Conservation (phyloP, 768 basidiomycete species). For the Mycena albidolilacea region DNA sequence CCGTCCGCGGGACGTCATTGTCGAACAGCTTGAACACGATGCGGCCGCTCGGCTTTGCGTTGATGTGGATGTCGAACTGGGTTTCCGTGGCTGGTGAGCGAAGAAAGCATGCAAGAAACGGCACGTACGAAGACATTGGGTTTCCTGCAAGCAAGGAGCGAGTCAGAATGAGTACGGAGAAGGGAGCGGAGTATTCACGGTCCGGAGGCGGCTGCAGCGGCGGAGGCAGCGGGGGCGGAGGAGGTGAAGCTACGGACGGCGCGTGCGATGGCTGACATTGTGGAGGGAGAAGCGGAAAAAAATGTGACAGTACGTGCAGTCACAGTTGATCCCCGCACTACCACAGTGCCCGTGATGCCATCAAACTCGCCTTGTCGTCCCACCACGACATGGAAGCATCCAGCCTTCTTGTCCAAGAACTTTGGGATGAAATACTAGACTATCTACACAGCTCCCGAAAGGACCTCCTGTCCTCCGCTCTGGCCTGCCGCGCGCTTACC, state of each 20-base stretch:
- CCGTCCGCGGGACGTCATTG: conserved; percentile 80
- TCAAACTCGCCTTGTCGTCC: too few relatives aligned
- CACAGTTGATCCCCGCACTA: too few relatives aligned
- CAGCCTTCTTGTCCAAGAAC: too few relatives aligned
- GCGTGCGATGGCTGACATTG: conserved; percentile 26
- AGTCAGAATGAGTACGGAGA: background rate
- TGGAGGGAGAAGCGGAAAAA: background rate
- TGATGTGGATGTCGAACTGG: conserved; percentile 79
- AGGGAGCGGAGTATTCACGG: background rate
- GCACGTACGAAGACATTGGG: conserved; percentile 36
- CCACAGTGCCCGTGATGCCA: too few relatives aligned
- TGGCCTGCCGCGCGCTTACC: too few relatives aligned
- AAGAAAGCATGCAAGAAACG: background rate
- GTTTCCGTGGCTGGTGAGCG: background rate
- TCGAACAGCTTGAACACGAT: conserved; percentile 92
- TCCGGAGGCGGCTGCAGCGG: background rate
- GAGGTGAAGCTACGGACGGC: conserved; percentile 37
- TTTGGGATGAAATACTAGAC: too few relatives aligned
- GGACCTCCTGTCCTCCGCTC: too few relatives aligned
- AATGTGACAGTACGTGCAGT: too few relatives aligned
- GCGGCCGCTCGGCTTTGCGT: conserved; percentile 58
- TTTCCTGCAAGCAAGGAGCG: conserved; percentile 6
- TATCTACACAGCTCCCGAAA: too few relatives aligned
- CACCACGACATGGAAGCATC: too few relatives aligned
- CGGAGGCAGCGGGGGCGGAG: conserved; percentile 25